Evolutionary conservation across 1,139 yeast species (phyloP).

Genomic region (Blastobotrys buckinghamii): DNA sequence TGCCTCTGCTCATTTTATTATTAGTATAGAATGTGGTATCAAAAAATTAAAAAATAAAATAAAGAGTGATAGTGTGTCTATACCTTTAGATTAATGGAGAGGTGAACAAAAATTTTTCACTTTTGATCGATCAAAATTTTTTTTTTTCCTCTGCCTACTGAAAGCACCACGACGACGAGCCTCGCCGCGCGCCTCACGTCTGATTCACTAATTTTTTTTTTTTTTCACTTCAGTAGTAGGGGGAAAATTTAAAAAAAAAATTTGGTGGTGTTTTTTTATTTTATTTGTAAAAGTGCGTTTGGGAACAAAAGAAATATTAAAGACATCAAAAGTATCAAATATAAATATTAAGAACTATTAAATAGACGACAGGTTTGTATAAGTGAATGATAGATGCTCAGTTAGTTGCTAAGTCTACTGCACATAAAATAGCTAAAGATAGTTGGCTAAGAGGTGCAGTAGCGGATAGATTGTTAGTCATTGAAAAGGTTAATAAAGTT

Average conservation of each 20-base stretch:
- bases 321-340: not conserved
- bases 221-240: not conserved
- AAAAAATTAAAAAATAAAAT: not conserved
- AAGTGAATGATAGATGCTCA: not conserved
- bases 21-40: not conserved
- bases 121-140: not conserved
- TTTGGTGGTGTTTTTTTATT: not conserved
- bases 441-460: slow-evolving; percentile 1
- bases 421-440: not conserved
- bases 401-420: not conserved
- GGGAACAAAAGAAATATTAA: not conserved
- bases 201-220: not conserved
- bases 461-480: not conserved
- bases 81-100: not conserved
- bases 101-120: not conserved
- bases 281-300: too few species aligned
- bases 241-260: not conserved
- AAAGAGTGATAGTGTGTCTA: not conserved
- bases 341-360: not conserved
- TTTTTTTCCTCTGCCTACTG: too few species aligned
- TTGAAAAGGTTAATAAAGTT: not conserved
- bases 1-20: slow-evolving; percentile 33
- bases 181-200: slow-evolving; percentile 4
- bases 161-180: too few species aligned
- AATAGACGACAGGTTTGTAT: not conserved